phyloP scores from a whole-genome alignment of 345 rosid genomes.

The Moringa oleifera region DNA sequence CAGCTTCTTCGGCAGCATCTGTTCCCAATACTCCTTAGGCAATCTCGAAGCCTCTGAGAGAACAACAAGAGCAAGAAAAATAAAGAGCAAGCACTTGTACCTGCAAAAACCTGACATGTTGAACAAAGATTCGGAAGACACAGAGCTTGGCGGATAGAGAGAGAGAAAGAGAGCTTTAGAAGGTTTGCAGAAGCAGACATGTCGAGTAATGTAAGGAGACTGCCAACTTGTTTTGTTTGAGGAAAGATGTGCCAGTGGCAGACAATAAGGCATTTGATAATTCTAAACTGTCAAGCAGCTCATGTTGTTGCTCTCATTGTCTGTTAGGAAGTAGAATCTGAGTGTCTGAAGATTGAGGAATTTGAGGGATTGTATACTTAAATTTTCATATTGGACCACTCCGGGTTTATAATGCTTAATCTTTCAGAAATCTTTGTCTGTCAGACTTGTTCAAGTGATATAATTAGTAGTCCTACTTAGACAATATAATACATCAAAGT shows the following conservation, averaged over 20 bases:
- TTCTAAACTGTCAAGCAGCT: slow-evolving; percentile 25
- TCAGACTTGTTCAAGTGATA: slow-evolving; percentile 19
- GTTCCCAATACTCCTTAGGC: slow-evolving; percentile 59
- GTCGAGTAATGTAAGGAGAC: slow-evolving; percentile 49
- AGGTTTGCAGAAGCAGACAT: slow-evolving; percentile 45
- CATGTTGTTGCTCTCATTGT: slow-evolving; percentile 23
- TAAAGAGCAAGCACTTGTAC: slow-evolving; percentile 35
- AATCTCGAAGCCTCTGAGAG: slow-evolving; percentile 58
- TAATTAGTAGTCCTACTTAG: slow-evolving; percentile 12
- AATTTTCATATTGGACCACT: too few species aligned
- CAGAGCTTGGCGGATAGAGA: slow-evolving; percentile 24
- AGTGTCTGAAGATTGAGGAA: slow-evolving; percentile 10
- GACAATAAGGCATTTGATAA: slow-evolving; percentile 57
- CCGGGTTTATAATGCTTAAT: slow-evolving; percentile 2
- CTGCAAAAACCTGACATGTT: slow-evolving; percentile 35
- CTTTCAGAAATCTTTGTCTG: slow-evolving; percentile 18
- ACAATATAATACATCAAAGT: slow-evolving; percentile 7
- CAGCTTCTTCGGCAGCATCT: slow-evolving; percentile 88
- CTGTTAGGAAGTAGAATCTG: slow-evolving; percentile 13
- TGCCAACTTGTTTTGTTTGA: slow-evolving; percentile 65
- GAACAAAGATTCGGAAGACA: slow-evolving; percentile 10
- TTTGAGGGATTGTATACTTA: slow-evolving; percentile 9
- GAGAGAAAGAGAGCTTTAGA: slow-evolving; percentile 31
- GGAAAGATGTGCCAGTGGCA: slow-evolving; percentile 68
- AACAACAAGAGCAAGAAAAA: slow-evolving; percentile 32